Evolutionary conservation across 2,329 filamentous ascomycete genomes (phyloP), one percentile per base, ranked within the genome.

Genomic region (Seiridium cupressi): DNA sequence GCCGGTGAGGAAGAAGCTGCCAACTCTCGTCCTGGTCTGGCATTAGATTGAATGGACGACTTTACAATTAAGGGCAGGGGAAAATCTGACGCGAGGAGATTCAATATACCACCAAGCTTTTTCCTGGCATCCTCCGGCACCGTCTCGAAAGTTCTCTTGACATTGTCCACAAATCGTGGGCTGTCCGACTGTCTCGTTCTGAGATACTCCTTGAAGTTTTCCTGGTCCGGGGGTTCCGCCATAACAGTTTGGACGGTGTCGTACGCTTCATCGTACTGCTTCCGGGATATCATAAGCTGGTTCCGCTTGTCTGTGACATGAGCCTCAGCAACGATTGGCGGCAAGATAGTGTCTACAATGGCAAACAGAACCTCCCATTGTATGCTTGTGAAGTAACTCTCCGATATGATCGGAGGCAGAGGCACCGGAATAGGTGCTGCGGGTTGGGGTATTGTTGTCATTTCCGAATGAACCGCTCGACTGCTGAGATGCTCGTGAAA

Each of bases 1-100:
- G n/a, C 89, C 89, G 0, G 90, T 92, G 51, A 91, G 77, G 5
- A 90, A 71, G 18, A 90, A 73, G 34, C 86, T 85, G 34, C 89
- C 89, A 3, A 82, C 71, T 40, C 84, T 82, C 31, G 86, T 87
- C 62, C 87, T 90, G 71, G 10, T 11, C 18, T 26, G 18, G 18
- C 18, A 26, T 26, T 26, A 26, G 18, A 26, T 26, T 26, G 18
- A 26, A 26, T 26, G 18, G 18, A 26, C 18, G 26, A 18, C 26
- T 13, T 11, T 9, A 32, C 9, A 18, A 7, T 32, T 10, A 11
- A 32, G 38, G 38, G 38, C 13, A 42, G 13, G 38, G 2, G 51
- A 26, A 55, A 38, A 26, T 35, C 54, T 57, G 7, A 57, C 54
- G 11, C 36, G n/a, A 57, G 54, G 32, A 57, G 34, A 40, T 47